phyloP scores from a whole-genome alignment of 208 protist species.

The Borovskyia barvae region DNA sequence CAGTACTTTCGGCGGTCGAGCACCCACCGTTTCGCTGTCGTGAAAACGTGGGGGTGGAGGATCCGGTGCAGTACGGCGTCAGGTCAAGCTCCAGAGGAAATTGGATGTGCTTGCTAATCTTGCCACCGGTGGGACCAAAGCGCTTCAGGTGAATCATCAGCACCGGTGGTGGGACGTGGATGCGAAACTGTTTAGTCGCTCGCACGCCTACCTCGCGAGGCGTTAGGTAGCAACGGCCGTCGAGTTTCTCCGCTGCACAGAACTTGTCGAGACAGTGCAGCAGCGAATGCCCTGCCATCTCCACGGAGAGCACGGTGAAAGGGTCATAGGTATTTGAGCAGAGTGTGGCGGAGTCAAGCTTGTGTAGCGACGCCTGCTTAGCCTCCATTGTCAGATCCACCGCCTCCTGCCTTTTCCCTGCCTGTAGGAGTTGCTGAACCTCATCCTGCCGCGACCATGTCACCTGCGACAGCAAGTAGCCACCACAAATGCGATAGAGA shows the following conservation, averaged over 20 bases:
- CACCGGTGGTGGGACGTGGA: slow-evolving; percentile 80
- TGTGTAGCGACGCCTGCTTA: slow-evolving; percentile 17
- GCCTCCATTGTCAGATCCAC: slow-evolving; percentile 65
- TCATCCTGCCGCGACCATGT: slow-evolving; percentile 76
- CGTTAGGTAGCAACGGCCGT: slow-evolving; percentile 71
- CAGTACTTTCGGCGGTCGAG: neutral
- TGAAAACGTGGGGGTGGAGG: neutral
- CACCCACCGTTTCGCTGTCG: neutral
- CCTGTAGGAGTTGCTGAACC: slow-evolving; percentile 63
- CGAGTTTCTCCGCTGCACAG: slow-evolving; percentile 65
- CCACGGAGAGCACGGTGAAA: slow-evolving; percentile 75
- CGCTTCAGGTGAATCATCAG: slow-evolving; percentile 90
- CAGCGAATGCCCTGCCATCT: slow-evolving; percentile 65
- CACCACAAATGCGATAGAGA: slow-evolving; percentile 78
- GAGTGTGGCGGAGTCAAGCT: slow-evolving; percentile 27
- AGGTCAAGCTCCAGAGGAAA: slow-evolving; percentile 71
- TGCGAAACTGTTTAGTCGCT: slow-evolving; percentile 75
- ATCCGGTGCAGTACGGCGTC: slow-evolving; percentile 48
- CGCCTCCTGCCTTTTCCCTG: slow-evolving; percentile 72
- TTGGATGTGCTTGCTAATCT: slow-evolving; percentile 62
- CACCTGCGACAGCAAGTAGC: slow-evolving; percentile 86
- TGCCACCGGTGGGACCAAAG: slow-evolving; percentile 64
- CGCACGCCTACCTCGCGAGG: slow-evolving; percentile 75
- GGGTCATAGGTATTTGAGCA: slow-evolving; percentile 89
- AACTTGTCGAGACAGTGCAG: slow-evolving; percentile 79